phyloP scores from a whole-genome alignment of 73 alveolate species.

The Tetrahymena borealis region DNA sequence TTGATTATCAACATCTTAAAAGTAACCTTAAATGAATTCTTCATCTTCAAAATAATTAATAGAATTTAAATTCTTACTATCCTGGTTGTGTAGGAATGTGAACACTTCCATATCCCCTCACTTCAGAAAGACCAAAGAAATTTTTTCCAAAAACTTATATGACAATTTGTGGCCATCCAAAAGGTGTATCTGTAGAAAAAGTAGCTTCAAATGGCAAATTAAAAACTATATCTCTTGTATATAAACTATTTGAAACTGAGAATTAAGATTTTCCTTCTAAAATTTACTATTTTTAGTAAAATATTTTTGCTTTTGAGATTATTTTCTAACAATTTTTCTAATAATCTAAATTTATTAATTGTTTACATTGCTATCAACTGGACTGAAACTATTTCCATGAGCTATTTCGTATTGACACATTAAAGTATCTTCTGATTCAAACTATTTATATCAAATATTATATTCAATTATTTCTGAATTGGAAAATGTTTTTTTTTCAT shows the following conservation, averaged over 20 bases:
- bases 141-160: slow-evolving; percentile 27
- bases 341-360: not conserved
- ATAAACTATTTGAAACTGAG: slow-evolving; percentile 24
- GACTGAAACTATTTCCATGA: slow-evolving; percentile 1
- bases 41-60: not conserved
- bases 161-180: slow-evolving; percentile 43
- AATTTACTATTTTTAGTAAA: slow-evolving; percentile 15
- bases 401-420: slow-evolving; percentile 25
- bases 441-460: not conserved
- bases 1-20: too few species aligned
- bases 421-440: slow-evolving; percentile 36
- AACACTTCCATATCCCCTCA: slow-evolving; percentile 44
- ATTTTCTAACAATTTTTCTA: not conserved
- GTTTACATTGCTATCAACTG: not conserved
- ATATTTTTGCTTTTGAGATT: not conserved
- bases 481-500: not conserved
- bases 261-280: slow-evolving; percentile 36
- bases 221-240: slow-evolving; percentile 39
- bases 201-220: slow-evolving; percentile 43
- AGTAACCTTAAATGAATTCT: too few species aligned
- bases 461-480: not conserved
- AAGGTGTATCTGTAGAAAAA: slow-evolving; percentile 21
- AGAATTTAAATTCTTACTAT: slow-evolving; percentile 2
- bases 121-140: slow-evolving; percentile 35
- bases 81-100: slow-evolving; percentile 46